phyloP scores from a whole-genome alignment of 2,329 filamentous ascomycete genomes.

The Emergomyces africanus region DNA sequence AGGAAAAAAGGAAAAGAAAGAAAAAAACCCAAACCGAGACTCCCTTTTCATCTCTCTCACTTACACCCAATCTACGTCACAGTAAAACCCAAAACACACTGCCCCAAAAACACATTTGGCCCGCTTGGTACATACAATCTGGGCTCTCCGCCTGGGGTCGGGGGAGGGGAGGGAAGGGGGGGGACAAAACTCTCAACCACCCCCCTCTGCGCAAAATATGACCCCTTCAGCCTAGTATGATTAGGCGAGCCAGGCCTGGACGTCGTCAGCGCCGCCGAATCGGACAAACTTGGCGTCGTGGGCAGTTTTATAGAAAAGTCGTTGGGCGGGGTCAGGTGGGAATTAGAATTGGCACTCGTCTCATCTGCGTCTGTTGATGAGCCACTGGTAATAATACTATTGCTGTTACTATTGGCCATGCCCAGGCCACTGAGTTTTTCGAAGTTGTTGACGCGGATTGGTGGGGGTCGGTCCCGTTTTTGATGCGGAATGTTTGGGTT shows the following conservation, averaged over 20 bases:
- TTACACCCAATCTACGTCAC: background rate
- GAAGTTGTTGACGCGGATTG: conserved; percentile 52
- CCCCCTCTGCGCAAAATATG: conserved; percentile 25
- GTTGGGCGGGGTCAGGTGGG: conserved; percentile 25
- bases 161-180: background rate
- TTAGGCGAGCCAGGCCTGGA: conserved; percentile 41
- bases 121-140: no score
- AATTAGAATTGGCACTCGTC: conserved; percentile 18
- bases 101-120: no score
- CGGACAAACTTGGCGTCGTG: conserved; percentile 35
- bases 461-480: conserved; percentile 34
- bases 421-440: conserved; percentile 44
- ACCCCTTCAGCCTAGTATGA: conserved; percentile 26
- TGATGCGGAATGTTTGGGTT: conserved; percentile 36
- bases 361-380: conserved; percentile 40
- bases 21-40: background rate
- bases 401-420: background rate
- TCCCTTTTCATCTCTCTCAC: background rate
- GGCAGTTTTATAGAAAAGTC: conserved; percentile 36
- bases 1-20: no score
- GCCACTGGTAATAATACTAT: background rate
- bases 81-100: background rate
- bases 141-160: no score
- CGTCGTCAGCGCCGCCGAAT: conserved; percentile 37
- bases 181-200: background rate